phyloP scores from a whole-genome alignment of 148 eudicot species.

The Euryodendron excelsum region DNA sequence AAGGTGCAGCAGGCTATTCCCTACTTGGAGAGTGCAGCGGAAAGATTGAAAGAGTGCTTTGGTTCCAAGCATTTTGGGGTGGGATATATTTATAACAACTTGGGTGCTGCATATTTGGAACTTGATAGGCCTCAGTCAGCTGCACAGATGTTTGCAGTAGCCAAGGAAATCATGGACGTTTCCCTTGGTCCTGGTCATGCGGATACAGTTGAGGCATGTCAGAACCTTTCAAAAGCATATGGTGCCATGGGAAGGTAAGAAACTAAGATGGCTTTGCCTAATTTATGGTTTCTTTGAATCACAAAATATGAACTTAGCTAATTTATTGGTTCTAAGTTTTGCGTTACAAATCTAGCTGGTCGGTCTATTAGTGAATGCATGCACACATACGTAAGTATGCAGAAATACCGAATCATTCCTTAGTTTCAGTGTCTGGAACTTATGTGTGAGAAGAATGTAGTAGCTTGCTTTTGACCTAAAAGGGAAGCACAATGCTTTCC shows the following conservation, averaged over 20 bases:
- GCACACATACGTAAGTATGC: no score
- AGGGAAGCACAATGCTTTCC: no score
- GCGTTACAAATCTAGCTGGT: no score
- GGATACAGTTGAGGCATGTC: constrained; percentile 81
- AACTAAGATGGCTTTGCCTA: neutral
- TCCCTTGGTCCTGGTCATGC: constrained; percentile 83
- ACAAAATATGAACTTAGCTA: neutral
- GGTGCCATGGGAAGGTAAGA: constrained; percentile 85
- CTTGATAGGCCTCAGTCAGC: constrained; percentile 91
- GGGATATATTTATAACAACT: constrained; percentile 83
- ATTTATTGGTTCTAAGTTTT: neutral
- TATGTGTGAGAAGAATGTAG: no score
- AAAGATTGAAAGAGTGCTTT: constrained; percentile 77
- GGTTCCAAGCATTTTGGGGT: constrained; percentile 81
- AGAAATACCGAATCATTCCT: no score
- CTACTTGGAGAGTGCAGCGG: constrained; percentile 79
- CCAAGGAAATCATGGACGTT: constrained; percentile 94
- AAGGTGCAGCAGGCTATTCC: constrained; percentile 71
- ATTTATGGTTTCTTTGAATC: constrained; percentile 7
- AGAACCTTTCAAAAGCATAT: constrained; percentile 92
- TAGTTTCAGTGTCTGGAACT: no score
- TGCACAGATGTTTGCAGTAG: constrained; percentile 86
- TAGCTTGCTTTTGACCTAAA: no score
- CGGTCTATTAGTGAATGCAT: no score
- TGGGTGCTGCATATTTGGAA: constrained; percentile 97